These are phyloP conservation scores for Aspergillus bombycis DNA, from an alignment of 2,329 filamentous ascomycete species.

Conservation along the genomic window DNA sequence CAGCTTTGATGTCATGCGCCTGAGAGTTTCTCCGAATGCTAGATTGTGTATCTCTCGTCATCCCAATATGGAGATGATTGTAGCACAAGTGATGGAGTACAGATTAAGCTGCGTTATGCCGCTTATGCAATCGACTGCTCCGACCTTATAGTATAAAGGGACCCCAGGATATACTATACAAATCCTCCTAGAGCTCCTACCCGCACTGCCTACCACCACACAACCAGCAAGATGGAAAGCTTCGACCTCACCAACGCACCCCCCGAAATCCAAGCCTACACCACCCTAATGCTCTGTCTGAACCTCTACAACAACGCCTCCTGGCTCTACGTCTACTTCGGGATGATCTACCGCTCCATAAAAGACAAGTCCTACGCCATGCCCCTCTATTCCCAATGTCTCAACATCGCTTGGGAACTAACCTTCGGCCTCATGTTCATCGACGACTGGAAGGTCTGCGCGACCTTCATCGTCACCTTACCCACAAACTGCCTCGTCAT, in stretches of 20 bases:
- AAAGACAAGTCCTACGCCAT: neutral
- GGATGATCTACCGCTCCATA: neutral
- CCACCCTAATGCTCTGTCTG: neutral
- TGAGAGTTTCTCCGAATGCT: neutral
- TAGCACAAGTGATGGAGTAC: too few species aligned
- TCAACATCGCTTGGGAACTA: neutral
- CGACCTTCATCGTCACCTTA: neutral
- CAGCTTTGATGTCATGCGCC: neutral
- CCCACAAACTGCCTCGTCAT: neutral
- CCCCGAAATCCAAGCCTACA: neutral
- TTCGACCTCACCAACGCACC: neutral
- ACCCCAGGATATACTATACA: too few species aligned
- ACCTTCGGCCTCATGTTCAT: neutral
- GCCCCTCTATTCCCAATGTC: neutral
- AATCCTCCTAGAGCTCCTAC: too few species aligned
- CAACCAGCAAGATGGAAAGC: neutral
- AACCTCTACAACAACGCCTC: neutral
- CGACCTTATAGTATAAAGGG: too few species aligned
- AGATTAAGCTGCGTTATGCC: too few species aligned
- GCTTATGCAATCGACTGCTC: too few species aligned
- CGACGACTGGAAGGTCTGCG: neutral
- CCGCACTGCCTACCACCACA: neutral
- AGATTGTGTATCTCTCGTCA: too few species aligned
- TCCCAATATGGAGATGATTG: too few species aligned
- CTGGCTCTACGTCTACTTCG: neutral